Percentiles rank a stretch among this genome's conserved stretches.
phyloP scores from a whole-genome alignment of 805 yeast species.

The Sugiyamaella smithiae region DNA sequence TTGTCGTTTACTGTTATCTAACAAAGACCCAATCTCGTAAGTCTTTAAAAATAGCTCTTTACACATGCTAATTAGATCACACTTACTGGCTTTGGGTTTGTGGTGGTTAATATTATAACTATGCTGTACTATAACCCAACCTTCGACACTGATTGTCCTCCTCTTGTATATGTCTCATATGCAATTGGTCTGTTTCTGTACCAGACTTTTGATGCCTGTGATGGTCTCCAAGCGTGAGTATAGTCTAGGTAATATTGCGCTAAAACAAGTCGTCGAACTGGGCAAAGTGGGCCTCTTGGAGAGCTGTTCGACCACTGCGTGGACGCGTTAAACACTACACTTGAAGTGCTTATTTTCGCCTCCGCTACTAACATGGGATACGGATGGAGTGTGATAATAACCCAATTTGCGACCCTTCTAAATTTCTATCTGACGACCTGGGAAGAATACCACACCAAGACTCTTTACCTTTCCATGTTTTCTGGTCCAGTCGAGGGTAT shows the following conservation, averaged over 20 bases:
- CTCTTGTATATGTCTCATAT: constrained; percentile 72
- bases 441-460: constrained; percentile 94
- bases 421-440: constrained; percentile 89
- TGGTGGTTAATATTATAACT: constrained; percentile 58
- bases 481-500: constrained; percentile 98
- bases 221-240: constrained; percentile 77
- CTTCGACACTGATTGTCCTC: constrained; percentile 57
- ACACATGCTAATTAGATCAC: constrained; percentile 77
- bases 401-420: constrained; percentile 33
- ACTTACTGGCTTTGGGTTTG: constrained; percentile 69
- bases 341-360: constrained; percentile 65
- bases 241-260: not conserved
- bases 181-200: constrained; percentile 84
- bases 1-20: not conserved
- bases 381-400: constrained; percentile 47
- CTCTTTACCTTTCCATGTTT: constrained; percentile 68
- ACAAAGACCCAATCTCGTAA: constrained; percentile 19
- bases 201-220: constrained; percentile 95
- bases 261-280: constrained; percentile 61
- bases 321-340: constrained; percentile 64
- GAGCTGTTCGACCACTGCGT: constrained; percentile 89
- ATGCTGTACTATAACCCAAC: constrained; percentile 74
- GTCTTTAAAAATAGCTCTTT: too few relatives aligned
- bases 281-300: constrained; percentile 93
- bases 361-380: constrained; percentile 70